Evolutionary conservation across 352 stramenopile genomes (phyloP).

Genomic region (Globisporangium paroecandrum): DNA sequence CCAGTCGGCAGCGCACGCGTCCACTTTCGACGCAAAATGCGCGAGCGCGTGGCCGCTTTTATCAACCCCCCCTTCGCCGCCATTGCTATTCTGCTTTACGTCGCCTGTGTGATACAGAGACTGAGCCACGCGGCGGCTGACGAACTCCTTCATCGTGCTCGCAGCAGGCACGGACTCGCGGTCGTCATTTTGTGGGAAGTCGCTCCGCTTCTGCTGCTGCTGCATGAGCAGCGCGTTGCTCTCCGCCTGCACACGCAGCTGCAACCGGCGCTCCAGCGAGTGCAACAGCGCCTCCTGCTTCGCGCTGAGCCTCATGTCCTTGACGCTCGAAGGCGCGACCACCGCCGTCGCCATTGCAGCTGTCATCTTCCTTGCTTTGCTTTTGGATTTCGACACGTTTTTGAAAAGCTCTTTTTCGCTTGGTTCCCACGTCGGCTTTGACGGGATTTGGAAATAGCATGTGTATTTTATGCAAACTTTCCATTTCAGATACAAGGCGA

Average conservation of each 20-base stretch:
- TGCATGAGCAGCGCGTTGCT: constrained; percentile 38
- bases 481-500: background rate
- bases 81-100: background rate
- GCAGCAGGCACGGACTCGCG: background rate
- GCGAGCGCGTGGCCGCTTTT: constrained; percentile 24
- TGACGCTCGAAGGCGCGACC: constrained; percentile 7
- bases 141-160: constrained; percentile 44
- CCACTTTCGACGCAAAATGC: constrained; percentile 30
- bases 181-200: background rate
- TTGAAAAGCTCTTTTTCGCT: background rate
- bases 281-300: constrained; percentile 52
- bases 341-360: background rate
- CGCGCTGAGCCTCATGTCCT: constrained; percentile 40
- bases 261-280: constrained; percentile 53
- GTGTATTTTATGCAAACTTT: background rate
- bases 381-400: background rate
- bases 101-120: background rate
- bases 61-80: background rate
- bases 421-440: background rate
- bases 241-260: constrained; percentile 49
- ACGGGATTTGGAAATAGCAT: background rate
- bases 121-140: constrained; percentile 16
- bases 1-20: constrained; percentile 37
- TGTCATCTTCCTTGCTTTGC: background rate
- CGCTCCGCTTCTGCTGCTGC: constrained; percentile 15